Base-by-base conservation (phyloP, 805 yeast genomes). In the Cyberlindnera euphorbiae region DNA sequence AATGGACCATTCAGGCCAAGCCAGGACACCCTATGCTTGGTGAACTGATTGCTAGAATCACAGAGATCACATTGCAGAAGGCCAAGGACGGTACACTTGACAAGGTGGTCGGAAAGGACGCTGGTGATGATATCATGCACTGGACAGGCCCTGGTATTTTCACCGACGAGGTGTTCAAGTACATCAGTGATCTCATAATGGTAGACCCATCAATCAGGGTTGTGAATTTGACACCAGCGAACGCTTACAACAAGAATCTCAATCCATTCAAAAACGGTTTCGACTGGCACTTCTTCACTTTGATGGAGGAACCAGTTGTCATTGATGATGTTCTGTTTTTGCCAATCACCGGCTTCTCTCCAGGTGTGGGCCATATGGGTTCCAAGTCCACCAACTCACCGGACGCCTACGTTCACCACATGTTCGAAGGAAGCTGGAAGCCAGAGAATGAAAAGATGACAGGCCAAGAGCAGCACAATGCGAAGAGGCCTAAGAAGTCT, bases 141-240 rank as follows among this genome's bases (percentile, higher is more conserved):
- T 86, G 96, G 96, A 86, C 97, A 0, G 98, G 98, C 0, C 96
- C 97, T 0, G 97, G 95, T 1, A 76, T 87, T 16, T 93, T 89
- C 77, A 90, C 98, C 0, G 97, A 93, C 56, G 63, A 75, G 8
- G 69, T 93, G 16, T 87, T 93, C 59, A 77, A 73, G 30, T 88
- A 90, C 58, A 67, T 90, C 47, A 82, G 82, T 58, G 81, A 78
- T 17, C 44, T 44, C 4, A 5, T 41, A 6, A 35, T 32, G n/a
- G 16, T 36, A 7, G 28, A 31, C 8, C 29, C 32, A 7, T 16
- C 30, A 5, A 7, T 40, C 2, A 31, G 36, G 9, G 30, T 47
- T n/a, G 36, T 46, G 6, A 50, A 45, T 29, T 29, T 30, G 5
- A 54, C 50, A 3, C 44, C 39, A 4, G 6, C 26, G 13, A 52